Evolutionary conservation across 1,284 basidiomycete genomes (phyloP).

Genomic region (Tilletia horrida): DNA sequence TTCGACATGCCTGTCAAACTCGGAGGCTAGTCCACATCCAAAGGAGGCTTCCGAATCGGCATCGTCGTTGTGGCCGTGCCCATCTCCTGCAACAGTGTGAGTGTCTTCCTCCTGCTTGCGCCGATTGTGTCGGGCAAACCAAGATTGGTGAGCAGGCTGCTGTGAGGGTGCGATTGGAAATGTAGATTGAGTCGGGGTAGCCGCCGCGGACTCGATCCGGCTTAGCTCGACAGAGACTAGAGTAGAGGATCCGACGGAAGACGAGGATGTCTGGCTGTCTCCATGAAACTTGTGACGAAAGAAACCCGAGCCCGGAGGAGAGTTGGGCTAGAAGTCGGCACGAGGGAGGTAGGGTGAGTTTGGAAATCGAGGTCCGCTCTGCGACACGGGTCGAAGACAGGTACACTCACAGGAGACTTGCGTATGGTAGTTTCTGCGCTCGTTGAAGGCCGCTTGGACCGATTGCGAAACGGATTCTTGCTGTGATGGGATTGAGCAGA

Average conservation of each 20-base stretch:
- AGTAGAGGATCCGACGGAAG: neutral
- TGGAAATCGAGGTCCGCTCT: no score
- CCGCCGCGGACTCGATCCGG: neutral
- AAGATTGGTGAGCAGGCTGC: neutral
- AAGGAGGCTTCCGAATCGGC: constrained; percentile 8
- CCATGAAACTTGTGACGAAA: constrained; percentile 16
- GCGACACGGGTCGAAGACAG: neutral
- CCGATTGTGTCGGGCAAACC: neutral
- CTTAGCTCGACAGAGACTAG: constrained; percentile 5
- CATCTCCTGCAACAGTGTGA: neutral
- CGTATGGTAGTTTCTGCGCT: neutral
- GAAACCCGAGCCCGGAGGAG: constrained; percentile 3
- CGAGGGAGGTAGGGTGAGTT: neutral
- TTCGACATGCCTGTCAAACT: constrained; percentile 10
- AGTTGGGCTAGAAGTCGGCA: neutral
- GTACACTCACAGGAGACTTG: constrained; percentile 13
- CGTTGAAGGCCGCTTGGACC: constrained; percentile 1
- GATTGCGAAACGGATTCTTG: neutral
- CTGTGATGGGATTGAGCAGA: neutral
- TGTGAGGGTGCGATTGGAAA: neutral
- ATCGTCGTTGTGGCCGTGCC: neutral
- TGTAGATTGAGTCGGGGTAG: constrained; percentile 2
- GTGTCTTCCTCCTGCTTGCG: constrained; percentile 1
- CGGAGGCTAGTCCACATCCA: constrained; percentile 10
- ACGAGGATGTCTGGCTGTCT: constrained; percentile 1